Evolutionary conservation across 805 yeast species (phyloP), one percentile per base, ranked within the genome.

Genomic region (Nakazawaea pomicola): DNA sequence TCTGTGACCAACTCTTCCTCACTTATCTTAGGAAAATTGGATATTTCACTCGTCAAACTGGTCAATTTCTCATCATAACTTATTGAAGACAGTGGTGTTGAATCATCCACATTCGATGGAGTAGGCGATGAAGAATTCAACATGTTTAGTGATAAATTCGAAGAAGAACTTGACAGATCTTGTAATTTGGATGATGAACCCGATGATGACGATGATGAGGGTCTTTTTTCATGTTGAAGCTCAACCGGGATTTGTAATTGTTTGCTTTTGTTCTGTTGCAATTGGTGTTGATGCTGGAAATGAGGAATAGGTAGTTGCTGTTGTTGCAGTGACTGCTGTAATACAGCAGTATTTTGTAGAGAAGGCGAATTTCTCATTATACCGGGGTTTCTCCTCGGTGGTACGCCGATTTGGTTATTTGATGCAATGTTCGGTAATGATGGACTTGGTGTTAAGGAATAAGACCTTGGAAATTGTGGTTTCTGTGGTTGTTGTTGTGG

Each of bases 121-220:
- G 39, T 30, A 10, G 45, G 45, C 4, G 37, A 30, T 18, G 43
- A 36, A 6, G 36, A 29, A 19, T 34, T 34, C 33, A 40, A 17
- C 33, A 10, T 39, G 33, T 21, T 39, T 27, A 40, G 31, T 5
- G 45, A 37, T 10, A 36, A 30, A 9, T 45, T 39, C 21, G 51
- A 46, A 15, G 51, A 48, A 14, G 47, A 33, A 5, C 42, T 33
- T 6, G 45, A 35, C 3, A 23, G 12, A 14, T 43, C 40, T 21
- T 38, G 38, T 6, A 37, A 11, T 19, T 19, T 33, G 10, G 38
- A n/a, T 17, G 36, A 31, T 6, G 48, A 39, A 15, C 45, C 46
- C 2, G 52, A 46, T 7, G 57, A 49, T 5, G 57, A 51, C 9
- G 57, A 49, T 6, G 55, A 49, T 17, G 46, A 47, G 11, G 51